These are phyloP conservation scores for Ceratobasidium theobromae DNA, from an alignment of 1,284 basidiomycete genomes.

Conservation along the genomic window DNA sequence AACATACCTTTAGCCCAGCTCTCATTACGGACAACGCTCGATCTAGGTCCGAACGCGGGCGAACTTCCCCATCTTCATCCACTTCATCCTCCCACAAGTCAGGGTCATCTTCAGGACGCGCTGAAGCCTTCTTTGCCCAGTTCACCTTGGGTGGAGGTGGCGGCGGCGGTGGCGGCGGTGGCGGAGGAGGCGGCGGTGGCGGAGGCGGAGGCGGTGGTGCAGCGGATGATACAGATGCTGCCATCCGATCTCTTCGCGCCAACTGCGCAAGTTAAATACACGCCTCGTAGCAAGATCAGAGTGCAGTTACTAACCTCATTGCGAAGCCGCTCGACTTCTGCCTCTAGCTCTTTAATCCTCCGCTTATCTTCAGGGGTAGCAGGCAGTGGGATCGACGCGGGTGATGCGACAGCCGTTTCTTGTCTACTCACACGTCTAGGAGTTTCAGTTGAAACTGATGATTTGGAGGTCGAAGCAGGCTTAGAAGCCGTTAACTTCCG, in stretches of 20 bases:
- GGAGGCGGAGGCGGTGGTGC: slow-evolving; percentile 39
- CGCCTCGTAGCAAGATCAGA: too few species aligned
- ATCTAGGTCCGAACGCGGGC: slow-evolving; percentile 55
- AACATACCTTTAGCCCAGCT: slow-evolving; percentile 45
- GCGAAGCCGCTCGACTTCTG: slow-evolving; percentile 61
- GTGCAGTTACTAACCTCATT: slow-evolving; percentile 66
- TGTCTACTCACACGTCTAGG: neutral
- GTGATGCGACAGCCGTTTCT: neutral
- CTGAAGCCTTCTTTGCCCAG: neutral
- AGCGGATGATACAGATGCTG: slow-evolving; percentile 43
- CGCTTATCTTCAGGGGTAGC: slow-evolving; percentile 49
- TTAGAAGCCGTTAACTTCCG: neutral
- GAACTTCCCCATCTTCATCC: slow-evolving; percentile 58
- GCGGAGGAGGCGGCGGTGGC: slow-evolving; percentile 49
- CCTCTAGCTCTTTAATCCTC: slow-evolving; percentile 64
- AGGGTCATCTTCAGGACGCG: slow-evolving; percentile 30
- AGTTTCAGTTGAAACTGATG: neutral
- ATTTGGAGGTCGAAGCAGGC: neutral
- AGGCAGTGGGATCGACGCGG: slow-evolving; percentile 15
- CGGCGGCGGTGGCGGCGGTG: slow-evolving; percentile 50
- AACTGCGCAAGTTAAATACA: neutral
- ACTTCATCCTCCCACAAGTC: slow-evolving; percentile 50
- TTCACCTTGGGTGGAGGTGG: neutral
- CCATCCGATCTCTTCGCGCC: slow-evolving; percentile 18
- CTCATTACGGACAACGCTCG: slow-evolving; percentile 26